Percentiles rank a stretch among this genome's conserved stretches.
phyloP scores from a whole-genome alignment of 805 yeast genomes.

The Candida railenensis region DNA sequence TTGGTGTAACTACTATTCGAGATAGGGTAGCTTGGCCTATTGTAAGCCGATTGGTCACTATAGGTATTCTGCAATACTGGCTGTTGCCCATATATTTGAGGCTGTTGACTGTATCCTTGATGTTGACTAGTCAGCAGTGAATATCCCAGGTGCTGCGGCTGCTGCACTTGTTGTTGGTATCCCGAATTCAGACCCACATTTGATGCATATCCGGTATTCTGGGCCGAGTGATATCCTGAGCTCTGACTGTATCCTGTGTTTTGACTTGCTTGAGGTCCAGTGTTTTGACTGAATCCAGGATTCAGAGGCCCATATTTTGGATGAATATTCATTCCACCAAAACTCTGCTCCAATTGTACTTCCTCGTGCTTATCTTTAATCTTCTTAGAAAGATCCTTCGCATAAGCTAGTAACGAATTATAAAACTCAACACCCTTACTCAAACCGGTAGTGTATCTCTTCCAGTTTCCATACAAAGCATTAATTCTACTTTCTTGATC shows the following conservation, averaged over 20 bases:
- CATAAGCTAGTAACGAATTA: slow-evolving; percentile 42
- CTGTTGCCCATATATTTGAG: background rate
- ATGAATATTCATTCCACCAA: slow-evolving; percentile 4
- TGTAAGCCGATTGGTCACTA: background rate
- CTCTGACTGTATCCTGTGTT: background rate
- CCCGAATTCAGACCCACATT: background rate
- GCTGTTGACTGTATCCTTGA: no score
- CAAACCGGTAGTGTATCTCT: slow-evolving; percentile 55
- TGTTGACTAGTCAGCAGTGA: background rate
- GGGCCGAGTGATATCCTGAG: slow-evolving; percentile 4
- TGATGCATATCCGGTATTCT: slow-evolving; percentile 1
- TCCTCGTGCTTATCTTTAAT: background rate
- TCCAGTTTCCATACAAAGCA: slow-evolving; percentile 55
- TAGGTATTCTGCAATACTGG: background rate
- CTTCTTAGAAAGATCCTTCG: slow-evolving; percentile 5
- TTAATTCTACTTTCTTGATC: slow-evolving; percentile 36
- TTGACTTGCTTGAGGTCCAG: background rate
- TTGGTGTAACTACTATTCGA: background rate
- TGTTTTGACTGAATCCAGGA: background rate
- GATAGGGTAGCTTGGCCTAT: background rate
- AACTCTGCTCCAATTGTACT: background rate
- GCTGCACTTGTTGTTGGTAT: background rate
- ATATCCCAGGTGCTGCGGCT: background rate
- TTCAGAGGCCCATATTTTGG: slow-evolving; percentile 4
- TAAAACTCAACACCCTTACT: slow-evolving; percentile 67